phyloP scores from a whole-genome alignment of 1,284 basidiomycete species.

The Amylostereum chailletii region DNA sequence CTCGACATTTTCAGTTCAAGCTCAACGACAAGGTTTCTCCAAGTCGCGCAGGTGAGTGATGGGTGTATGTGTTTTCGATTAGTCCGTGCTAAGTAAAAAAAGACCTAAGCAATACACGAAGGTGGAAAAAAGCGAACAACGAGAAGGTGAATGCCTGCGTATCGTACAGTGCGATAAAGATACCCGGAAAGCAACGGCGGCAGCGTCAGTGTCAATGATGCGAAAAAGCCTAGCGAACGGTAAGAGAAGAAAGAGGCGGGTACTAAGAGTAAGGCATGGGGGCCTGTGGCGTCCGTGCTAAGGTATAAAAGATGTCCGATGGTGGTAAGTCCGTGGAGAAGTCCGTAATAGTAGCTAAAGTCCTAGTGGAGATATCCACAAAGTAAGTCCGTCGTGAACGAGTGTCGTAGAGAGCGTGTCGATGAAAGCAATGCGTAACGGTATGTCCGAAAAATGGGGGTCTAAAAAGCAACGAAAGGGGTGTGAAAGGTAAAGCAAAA shows the following conservation, averaged over 20 bases:
- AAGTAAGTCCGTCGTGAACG: background rate
- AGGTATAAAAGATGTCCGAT: slow-evolving; percentile 4
- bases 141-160: too few species aligned
- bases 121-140: background rate
- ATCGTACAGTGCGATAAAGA: too few species aligned
- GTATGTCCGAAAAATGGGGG: slow-evolving; percentile 7
- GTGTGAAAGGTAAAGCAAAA: background rate
- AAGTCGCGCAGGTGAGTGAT: too few species aligned
- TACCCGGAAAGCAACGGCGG: too few species aligned
- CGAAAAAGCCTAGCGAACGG: too few species aligned
- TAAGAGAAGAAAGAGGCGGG: too few species aligned
- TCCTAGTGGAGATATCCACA: slow-evolving; percentile 1
- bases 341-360: background rate
- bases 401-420: background rate
- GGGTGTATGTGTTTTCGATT: too few species aligned
- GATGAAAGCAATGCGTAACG: slow-evolving; percentile 5
- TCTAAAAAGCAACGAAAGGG: slow-evolving; percentile 4
- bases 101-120: slow-evolving; percentile 5
- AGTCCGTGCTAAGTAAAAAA: background rate
- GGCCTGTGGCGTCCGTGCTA: background rate
- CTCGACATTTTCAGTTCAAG: too few species aligned
- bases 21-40: too few species aligned
- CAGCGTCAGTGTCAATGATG: too few species aligned
- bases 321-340: background rate
- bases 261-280: too few species aligned